These are phyloP conservation scores for Candida broadrunensis DNA, from an alignment of 805 yeast genomes.

Conservation along the genomic window DNA sequence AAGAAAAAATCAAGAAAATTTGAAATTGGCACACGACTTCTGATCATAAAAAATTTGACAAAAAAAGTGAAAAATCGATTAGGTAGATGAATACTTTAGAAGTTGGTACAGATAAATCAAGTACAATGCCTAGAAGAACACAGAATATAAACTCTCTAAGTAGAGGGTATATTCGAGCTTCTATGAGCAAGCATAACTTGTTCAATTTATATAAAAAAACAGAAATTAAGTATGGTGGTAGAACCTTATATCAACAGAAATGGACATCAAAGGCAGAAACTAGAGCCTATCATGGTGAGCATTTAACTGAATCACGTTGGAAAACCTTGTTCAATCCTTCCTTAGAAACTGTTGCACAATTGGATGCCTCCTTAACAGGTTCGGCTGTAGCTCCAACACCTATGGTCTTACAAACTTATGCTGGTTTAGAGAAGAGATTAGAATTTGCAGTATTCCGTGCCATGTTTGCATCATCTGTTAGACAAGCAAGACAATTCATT, in stretches of 20 bases:
- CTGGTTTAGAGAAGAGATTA: conserved; percentile 80
- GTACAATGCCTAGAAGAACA: conserved; percentile 61
- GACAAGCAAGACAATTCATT: conserved; percentile 92
- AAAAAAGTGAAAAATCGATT: no score
- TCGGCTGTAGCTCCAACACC: conserved; percentile 64
- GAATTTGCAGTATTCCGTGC: conserved; percentile 90
- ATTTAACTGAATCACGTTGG: conserved; percentile 80
- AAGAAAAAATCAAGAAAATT: no score
- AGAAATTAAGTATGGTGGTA: conserved; percentile 48
- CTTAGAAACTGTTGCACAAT: conserved; percentile 81
- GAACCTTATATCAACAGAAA: conserved; percentile 85
- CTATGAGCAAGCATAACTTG: conserved; percentile 88
- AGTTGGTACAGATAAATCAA: no score
- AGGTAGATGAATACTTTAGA: no score
- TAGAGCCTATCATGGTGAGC: conserved; percentile 94
- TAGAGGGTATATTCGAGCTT: conserved; percentile 76
- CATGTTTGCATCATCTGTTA: conserved; percentile 86
- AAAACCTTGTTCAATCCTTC: conserved; percentile 66
- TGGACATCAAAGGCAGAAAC: conserved; percentile 91
- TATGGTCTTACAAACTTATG: conserved; percentile 81
- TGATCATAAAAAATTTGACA: no score
- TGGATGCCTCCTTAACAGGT: conserved; percentile 76
- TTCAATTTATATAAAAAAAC: conserved; percentile 83
- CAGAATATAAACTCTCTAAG: conserved; percentile 53
- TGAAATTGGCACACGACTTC: no score